Evolutionary conservation across 2,329 filamentous ascomycete species (phyloP).

Genomic region (Cladosporium sp.): DNA sequence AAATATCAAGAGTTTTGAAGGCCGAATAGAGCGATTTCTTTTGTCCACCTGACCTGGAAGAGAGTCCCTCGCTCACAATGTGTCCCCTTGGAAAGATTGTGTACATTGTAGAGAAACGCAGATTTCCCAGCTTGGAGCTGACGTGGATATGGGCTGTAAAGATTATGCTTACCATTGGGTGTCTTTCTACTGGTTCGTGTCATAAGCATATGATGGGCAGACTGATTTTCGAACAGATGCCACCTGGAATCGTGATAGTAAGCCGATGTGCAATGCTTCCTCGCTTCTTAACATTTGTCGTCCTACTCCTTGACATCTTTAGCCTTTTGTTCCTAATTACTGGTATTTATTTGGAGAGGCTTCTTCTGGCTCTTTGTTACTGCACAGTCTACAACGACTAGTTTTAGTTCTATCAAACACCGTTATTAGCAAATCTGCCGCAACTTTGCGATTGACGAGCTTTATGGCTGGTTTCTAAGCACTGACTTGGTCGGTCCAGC

Average conservation of each 20-base stretch:
- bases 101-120: not conserved
- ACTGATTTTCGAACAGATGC: not conserved
- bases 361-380: not conserved
- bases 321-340: not conserved
- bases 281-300: not conserved
- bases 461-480: not conserved
- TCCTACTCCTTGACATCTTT: not conserved
- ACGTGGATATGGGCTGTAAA: not conserved
- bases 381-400: not conserved
- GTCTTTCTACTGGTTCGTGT: not conserved
- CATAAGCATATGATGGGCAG: not conserved
- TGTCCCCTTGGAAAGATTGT: not conserved
- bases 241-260: not conserved
- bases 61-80: not conserved
- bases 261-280: not conserved
- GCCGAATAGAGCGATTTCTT: constrained; percentile 22
- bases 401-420: not conserved
- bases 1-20: constrained; percentile 22
- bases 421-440: not conserved
- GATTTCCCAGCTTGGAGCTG: not conserved
- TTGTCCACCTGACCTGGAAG: not conserved
- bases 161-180: not conserved
- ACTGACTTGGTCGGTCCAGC: not conserved
- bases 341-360: not conserved
- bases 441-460: not conserved